A percentile compares a stretch with the other conserved stretches of the same genome.
These are phyloP conservation scores for Geotrichum histeridarum DNA, from an alignment of 1,139 yeast genomes.

Conservation along the genomic window DNA sequence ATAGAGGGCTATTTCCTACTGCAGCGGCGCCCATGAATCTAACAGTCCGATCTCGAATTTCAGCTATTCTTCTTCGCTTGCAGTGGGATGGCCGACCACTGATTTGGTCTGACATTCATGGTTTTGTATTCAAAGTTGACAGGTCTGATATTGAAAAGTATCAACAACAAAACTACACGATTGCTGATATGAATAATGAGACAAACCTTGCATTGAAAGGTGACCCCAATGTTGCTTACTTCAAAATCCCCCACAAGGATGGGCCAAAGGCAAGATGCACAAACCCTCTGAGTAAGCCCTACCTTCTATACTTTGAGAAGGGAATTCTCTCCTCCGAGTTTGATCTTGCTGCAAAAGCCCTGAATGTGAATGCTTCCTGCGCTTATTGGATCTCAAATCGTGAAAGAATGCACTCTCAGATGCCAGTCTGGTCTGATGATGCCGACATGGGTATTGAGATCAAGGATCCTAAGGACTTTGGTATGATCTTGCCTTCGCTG, in stretches of 20 bases:
- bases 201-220: slow-evolving; percentile 29
- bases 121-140: slow-evolving; percentile 81
- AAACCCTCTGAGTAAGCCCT: slow-evolving; percentile 73
- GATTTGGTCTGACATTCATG: slow-evolving; percentile 69
- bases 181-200: slow-evolving; percentile 39
- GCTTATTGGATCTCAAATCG: slow-evolving; percentile 94
- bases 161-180: slow-evolving; percentile 50
- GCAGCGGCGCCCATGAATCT: slow-evolving; percentile 48
- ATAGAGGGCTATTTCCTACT: slow-evolving; percentile 60
- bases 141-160: slow-evolving; percentile 40
- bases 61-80: slow-evolving; percentile 69
- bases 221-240: slow-evolving; percentile 32
- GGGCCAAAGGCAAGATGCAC: slow-evolving; percentile 75
- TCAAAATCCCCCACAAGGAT: slow-evolving; percentile 87
- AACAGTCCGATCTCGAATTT: slow-evolving; percentile 66
- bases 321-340: slow-evolving; percentile 68
- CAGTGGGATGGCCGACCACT: slow-evolving; percentile 85
- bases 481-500: slow-evolving; percentile 76
- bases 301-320: slow-evolving; percentile 64
- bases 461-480: slow-evolving; percentile 43
- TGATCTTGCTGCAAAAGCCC: slow-evolving; percentile 69
- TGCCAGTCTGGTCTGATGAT: slow-evolving; percentile 58
- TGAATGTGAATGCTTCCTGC: slow-evolving; percentile 68
- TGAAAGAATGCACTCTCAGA: slow-evolving; percentile 75
- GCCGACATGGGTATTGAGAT: slow-evolving; percentile 36